Percentiles rank a stretch among this genome's conserved stretches.
Conservation (phyloP, 306 rosid species). For the Gastrolobium bilobum region DNA sequence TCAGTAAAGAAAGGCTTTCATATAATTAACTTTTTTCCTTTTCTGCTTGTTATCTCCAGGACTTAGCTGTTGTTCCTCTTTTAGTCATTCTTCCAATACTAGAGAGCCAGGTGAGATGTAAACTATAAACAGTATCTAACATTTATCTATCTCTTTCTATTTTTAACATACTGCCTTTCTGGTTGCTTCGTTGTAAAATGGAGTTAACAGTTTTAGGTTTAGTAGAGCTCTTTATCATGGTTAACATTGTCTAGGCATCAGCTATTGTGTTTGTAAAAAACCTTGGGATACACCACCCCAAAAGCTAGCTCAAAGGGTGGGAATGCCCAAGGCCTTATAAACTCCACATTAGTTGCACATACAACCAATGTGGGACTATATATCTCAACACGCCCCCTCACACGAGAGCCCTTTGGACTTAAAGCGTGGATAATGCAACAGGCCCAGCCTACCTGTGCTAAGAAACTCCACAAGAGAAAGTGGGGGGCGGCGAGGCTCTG, state of each 20-base stretch:
- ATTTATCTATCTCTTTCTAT: conserved; percentile 13
- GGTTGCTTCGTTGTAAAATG: conserved; percentile 29
- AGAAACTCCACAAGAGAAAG: no score
- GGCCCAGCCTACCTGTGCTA: no score
- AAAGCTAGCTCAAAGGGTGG: no score
- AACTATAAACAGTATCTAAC: conserved; percentile 40
- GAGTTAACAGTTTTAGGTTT: conserved; percentile 25
- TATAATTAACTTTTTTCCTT: conserved; percentile 46
- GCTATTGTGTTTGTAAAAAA: no score
- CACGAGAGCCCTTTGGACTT: no score
- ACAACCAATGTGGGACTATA: no score
- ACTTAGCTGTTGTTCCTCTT: conserved; percentile 98
- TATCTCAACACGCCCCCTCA: no score
- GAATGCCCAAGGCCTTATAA: no score
- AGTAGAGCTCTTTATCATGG: conserved; percentile 19
- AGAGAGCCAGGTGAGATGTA: conserved; percentile 88
- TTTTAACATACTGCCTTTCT: conserved; percentile 14
- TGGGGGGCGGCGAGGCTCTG: no score
- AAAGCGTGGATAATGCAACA: no score
- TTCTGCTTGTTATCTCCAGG: conserved; percentile 75
- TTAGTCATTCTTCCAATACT: conserved; percentile 96
- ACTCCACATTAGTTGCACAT: no score
- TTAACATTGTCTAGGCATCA: conserved; percentile 33
- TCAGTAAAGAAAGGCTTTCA: conserved; percentile 34
- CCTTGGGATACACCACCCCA: no score